phyloP scores from a whole-genome alignment of 225 moss, liverwort and hornwort species.

The Bryoerythrophyllum caledonicum region DNA sequence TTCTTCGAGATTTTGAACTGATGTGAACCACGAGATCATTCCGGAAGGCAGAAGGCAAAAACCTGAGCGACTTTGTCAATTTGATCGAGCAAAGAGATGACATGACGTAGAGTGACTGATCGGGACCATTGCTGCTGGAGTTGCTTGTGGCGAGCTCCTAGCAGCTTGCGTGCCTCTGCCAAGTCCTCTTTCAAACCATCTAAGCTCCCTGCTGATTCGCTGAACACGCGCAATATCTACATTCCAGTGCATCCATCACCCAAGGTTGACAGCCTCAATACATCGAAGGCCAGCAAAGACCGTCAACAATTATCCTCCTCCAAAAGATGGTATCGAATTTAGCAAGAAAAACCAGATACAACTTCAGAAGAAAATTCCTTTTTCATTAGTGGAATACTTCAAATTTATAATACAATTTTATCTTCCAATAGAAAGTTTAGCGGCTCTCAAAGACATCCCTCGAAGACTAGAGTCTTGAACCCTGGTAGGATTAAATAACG shows the following conservation, averaged over 20 bases:
- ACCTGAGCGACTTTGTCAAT: slow-evolving; percentile 96
- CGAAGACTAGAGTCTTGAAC: slow-evolving; percentile 1
- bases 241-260: slow-evolving; percentile 28
- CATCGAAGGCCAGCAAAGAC: background rate
- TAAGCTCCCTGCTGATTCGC: slow-evolving; percentile 81
- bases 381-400: background rate
- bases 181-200: slow-evolving; percentile 75
- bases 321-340: background rate
- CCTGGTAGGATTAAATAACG: slow-evolving; percentile 5
- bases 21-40: slow-evolving; percentile 4
- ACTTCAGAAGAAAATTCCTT: background rate
- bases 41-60: slow-evolving; percentile 24
- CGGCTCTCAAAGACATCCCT: background rate
- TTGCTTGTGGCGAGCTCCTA: slow-evolving; percentile 94
- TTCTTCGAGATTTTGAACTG: background rate
- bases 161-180: slow-evolving; percentile 64
- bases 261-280: slow-evolving; percentile 14
- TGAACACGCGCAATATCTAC: slow-evolving; percentile 90
- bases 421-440: slow-evolving; percentile 8
- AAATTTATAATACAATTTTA: background rate
- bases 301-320: background rate
- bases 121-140: slow-evolving; percentile 95
- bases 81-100: slow-evolving; percentile 88
- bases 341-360: background rate
- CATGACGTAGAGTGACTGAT: slow-evolving; percentile 90